Conservation (phyloP, 2,329 filamentous ascomycete species). For the Davidsoniella neocaledoniae region DNA sequence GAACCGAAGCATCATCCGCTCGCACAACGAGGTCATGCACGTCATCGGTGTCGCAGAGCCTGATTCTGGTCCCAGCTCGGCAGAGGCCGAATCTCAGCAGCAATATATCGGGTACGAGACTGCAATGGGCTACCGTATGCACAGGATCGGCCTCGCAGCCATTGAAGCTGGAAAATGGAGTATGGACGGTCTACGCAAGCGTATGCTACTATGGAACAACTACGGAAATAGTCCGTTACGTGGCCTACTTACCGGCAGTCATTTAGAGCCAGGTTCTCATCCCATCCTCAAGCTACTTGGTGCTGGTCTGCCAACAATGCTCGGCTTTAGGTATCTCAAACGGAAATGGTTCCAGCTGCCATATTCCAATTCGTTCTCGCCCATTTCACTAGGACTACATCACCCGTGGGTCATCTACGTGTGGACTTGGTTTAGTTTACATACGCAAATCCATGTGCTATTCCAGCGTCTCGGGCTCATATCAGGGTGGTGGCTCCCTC, state of each 20-base stretch:
- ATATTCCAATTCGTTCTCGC: not conserved
- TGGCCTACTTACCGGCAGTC: constrained; percentile 20
- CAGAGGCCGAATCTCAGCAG: constrained; percentile 27
- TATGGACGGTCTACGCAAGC: constrained; percentile 33
- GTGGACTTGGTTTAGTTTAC: constrained; percentile 16
- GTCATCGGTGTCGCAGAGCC: constrained; percentile 46
- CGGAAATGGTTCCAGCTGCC: constrained; percentile 6
- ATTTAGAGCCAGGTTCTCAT: constrained; percentile 20
- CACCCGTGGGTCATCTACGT: constrained; percentile 6
- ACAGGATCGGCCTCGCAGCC: constrained; percentile 20
- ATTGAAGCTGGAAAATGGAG: constrained; percentile 33
- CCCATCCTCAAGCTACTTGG: constrained; percentile 21
- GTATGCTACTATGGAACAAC: constrained; percentile 29
- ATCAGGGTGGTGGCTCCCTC: constrained; percentile 26
- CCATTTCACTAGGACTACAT: not conserved
- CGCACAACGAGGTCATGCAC: constrained; percentile 47
- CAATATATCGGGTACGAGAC: constrained; percentile 27
- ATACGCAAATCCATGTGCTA: constrained; percentile 35
- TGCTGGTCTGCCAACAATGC: constrained; percentile 25
- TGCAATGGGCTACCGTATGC: constrained; percentile 25
- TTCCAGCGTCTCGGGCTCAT: constrained; percentile 35
- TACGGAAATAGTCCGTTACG: constrained; percentile 33
- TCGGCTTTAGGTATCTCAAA: constrained; percentile 17
- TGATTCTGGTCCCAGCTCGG: constrained; percentile 27
- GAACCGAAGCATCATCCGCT: constrained; percentile 39